phyloP scores from a whole-genome alignment of 1,284 basidiomycete species.

The Sporisorium exsertum region DNA sequence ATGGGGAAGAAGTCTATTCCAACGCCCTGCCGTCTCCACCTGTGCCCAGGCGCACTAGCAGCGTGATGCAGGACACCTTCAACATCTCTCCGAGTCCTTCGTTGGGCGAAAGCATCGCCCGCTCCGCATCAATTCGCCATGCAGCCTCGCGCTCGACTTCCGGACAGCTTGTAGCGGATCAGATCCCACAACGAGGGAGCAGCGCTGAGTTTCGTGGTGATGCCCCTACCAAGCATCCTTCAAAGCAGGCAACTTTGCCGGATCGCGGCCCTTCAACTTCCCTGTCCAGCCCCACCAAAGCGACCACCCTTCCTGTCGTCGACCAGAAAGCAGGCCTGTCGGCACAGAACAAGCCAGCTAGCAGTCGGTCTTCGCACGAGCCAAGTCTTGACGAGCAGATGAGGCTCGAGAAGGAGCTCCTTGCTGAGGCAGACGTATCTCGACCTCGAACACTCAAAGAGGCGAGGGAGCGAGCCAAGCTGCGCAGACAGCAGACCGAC shows the following conservation, averaged over 20 bases:
- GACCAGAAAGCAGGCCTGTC: slow-evolving; percentile 9
- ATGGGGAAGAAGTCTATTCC: slow-evolving; percentile 14
- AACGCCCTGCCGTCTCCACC: slow-evolving; percentile 43
- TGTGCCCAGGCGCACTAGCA: slow-evolving; percentile 39
- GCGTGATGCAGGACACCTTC: slow-evolving; percentile 31
- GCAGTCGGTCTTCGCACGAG: slow-evolving; percentile 19
- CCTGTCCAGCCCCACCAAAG: slow-evolving; percentile 17
- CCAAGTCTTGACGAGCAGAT: slow-evolving; percentile 38
- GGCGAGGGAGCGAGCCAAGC: slow-evolving; percentile 45
- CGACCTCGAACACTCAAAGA: slow-evolving; percentile 52
- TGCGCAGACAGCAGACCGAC: slow-evolving; percentile 43
- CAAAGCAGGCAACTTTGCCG: slow-evolving; percentile 2
- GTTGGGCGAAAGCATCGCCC: slow-evolving; percentile 9
- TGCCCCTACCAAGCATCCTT: background rate
- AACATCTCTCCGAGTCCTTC: slow-evolving; percentile 33
- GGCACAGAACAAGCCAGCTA: background rate
- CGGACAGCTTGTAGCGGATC: slow-evolving; percentile 10
- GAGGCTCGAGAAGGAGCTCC: slow-evolving; percentile 39
- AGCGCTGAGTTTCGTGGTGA: slow-evolving; percentile 28
- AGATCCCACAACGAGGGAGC: slow-evolving; percentile 29
- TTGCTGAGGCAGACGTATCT: slow-evolving; percentile 35
- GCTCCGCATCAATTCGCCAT: slow-evolving; percentile 7
- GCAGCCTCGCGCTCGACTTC: slow-evolving; percentile 16
- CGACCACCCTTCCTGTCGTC: slow-evolving; percentile 8
- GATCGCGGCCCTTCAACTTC: background rate